Evolutionary conservation across 202 grass and related monocot genomes (phyloP), one percentile per base, ranked within the genome.

Genomic region (Schoenoplectus tabernaemontani): DNA sequence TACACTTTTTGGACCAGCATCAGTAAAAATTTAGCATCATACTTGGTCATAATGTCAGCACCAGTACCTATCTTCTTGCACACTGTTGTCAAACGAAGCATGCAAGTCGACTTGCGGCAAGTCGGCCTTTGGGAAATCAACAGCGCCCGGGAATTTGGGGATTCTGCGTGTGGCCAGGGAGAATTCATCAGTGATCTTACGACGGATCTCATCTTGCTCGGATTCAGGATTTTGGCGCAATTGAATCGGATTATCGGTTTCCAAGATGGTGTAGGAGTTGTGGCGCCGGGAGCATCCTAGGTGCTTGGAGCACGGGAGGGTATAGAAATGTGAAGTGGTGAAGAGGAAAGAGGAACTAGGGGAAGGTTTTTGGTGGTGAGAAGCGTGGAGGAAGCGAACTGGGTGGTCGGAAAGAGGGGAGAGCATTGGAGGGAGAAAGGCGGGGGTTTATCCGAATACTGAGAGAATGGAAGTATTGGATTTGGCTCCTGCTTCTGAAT

Each of bases 81-180:
- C 74, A 20, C 32, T 78, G 32, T 3, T 42, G 15, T 78, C 22
- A 58, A 78, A 38, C 30, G 74, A 53, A 78, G 74, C 30, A 39
- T 42, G 33, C 9, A 78, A 78, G 16, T 78, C 74, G 3, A 78
- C 5, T 59, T 78, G 64, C 1, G 24, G 17, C 2, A 0, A 5
- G 33, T 44, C 81, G 0, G 78, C 75, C 24, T 33, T 56, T 1
- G 87, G 87, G 30, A 90, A 78, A 3, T 87, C 72, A 7, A 97
- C 69, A 20, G 91, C 87, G 38, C 93, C 91, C 0, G 93, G 93
- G 82, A 97, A 97, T 8, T 91, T 86, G 34, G 83, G 79, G 57
- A 80, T 79, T 34, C 90, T 87, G 68, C 83, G 86, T 19, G 90
- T 85, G 3, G 59, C 90, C 44, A 97, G 81, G 68, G 93, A 91